phyloP scores from a whole-genome alignment of 2,329 filamentous ascomycete species.

The Phyllosticta capitalensis region DNA sequence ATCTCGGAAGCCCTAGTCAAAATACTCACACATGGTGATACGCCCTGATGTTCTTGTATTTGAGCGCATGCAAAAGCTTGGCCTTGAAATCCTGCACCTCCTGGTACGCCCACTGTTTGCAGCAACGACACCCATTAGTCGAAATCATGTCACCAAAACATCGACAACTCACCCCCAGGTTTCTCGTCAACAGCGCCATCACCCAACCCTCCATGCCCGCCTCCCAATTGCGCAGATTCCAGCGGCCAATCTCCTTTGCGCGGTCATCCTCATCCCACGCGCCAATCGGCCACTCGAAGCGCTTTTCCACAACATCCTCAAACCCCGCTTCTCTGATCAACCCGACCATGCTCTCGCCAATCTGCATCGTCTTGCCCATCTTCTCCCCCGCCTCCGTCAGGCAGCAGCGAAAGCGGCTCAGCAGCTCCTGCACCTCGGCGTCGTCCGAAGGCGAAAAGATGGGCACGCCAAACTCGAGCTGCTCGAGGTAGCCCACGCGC shows the following conservation, averaged over 20 bases:
- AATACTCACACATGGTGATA: conserved; percentile 7
- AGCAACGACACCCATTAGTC: not conserved
- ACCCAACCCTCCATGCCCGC: conserved; percentile 34
- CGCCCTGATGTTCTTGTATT: not conserved
- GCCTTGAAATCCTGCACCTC: conserved; percentile 7
- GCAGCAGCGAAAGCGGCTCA: not conserved
- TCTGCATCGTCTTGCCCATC: conserved; percentile 21
- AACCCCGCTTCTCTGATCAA: conserved; percentile 19
- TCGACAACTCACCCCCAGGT: conserved; percentile 20
- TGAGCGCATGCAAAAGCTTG: not conserved
- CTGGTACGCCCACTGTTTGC: conserved; percentile 7
- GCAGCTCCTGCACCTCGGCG: conserved; percentile 14
- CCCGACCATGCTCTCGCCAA: conserved; percentile 19
- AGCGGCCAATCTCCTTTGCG: conserved; percentile 25
- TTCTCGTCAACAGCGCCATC: conserved; percentile 30
- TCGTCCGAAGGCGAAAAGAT: conserved; percentile 16
- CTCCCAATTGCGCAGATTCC: conserved; percentile 32
- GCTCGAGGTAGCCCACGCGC: conserved; percentile 33
- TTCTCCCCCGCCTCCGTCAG: conserved; percentile 14
- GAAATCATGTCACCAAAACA: not conserved
- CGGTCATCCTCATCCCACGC: conserved; percentile 24
- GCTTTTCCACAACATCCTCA: conserved; percentile 19
- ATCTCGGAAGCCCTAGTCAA: not conserved
- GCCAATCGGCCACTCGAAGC: conserved; percentile 25
- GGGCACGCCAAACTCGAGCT: conserved; percentile 29